A percentile compares a stretch with the other conserved stretches of the same genome.
These are phyloP conservation scores for Populus ilicifolia DNA, from an alignment of 345 rosid species.

Conservation along the genomic window DNA sequence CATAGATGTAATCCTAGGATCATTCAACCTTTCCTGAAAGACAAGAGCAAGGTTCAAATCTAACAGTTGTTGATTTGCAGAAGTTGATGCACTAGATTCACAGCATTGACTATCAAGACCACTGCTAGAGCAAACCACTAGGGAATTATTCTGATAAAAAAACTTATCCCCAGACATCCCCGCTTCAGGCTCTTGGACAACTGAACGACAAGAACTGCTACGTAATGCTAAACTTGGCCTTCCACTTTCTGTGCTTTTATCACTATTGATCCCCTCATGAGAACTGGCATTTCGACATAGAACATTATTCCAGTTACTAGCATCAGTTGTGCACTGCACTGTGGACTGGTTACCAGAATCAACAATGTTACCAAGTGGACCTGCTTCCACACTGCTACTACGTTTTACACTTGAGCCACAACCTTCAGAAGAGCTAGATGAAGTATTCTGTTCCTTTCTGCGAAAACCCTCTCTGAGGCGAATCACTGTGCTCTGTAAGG, in stretches of 20 bases:
- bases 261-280: conserved; percentile 79
- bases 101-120: conserved; percentile 94
- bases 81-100: conserved; percentile 81
- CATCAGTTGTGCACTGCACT: conserved; percentile 47
- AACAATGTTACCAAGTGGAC: conserved; percentile 55
- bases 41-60: conserved; percentile 85
- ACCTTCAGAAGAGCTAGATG: conserved; percentile 97
- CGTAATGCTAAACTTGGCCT: conserved; percentile 85
- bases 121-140: conserved; percentile 69
- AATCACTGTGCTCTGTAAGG: conserved; percentile 88
- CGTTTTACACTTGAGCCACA: conserved; percentile 95
- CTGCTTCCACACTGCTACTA: conserved; percentile 82
- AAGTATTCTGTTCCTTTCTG: conserved; percentile 79
- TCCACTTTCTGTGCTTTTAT: conserved; percentile 93
- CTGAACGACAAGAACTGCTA: conserved; percentile 88
- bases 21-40: conserved; percentile 80
- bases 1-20: conserved; percentile 83
- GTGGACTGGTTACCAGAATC: conserved; percentile 52
- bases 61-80: conserved; percentile 76
- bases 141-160: conserved; percentile 56
- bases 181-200: conserved; percentile 79
- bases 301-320: conserved; percentile 49
- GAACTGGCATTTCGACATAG: conserved; percentile 65
- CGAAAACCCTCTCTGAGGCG: conserved; percentile 97
- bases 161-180: conserved; percentile 61